phyloP scores from a whole-genome alignment of 148 eudicot species.

The Silene conica region DNA sequence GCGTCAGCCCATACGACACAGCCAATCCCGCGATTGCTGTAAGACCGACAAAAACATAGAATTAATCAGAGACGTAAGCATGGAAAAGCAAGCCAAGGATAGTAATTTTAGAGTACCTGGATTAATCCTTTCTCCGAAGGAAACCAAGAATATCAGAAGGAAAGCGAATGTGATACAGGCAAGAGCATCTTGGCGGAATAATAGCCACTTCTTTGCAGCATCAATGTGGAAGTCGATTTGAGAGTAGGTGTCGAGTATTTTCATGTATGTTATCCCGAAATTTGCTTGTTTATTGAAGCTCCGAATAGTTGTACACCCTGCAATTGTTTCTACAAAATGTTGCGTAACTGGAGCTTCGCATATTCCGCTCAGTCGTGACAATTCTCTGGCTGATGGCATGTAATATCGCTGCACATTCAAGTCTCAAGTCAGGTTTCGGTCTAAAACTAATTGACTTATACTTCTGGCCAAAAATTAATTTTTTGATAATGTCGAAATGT shows the following conservation, averaged over 20 bases:
- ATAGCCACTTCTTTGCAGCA: slow-evolving; percentile 24
- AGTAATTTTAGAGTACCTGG: slow-evolving; percentile 3
- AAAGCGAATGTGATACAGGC: slow-evolving; percentile 13
- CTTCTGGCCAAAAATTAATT: no score
- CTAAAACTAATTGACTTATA: no score
- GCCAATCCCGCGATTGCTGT: slow-evolving; percentile 12
- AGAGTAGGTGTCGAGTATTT: slow-evolving; percentile 15
- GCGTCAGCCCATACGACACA: slow-evolving; percentile 2
- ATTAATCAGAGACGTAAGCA: not conserved
- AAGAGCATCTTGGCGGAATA: slow-evolving; percentile 12
- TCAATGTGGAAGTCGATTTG: slow-evolving; percentile 16
- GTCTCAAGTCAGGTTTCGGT: not conserved
- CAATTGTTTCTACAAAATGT: slow-evolving; percentile 15
- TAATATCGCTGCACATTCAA: slow-evolving; percentile 1
- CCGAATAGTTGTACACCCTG: slow-evolving; percentile 17
- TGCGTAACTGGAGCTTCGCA: slow-evolving; percentile 17
- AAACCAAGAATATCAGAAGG: slow-evolving; percentile 8
- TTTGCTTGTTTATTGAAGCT: slow-evolving; percentile 16
- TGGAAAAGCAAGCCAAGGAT: not conserved
- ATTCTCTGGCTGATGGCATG: slow-evolving; percentile 6
- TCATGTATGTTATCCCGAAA: slow-evolving; percentile 16
- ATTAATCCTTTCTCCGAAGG: slow-evolving; percentile 4
- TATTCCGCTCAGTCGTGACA: not conserved
- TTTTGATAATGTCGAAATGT: no score
- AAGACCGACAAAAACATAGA: not conserved